Evolutionary conservation across 257 asterid genomes (phyloP), one percentile per base, ranked within the genome.

Genomic region (Gentiana macrophylla): DNA sequence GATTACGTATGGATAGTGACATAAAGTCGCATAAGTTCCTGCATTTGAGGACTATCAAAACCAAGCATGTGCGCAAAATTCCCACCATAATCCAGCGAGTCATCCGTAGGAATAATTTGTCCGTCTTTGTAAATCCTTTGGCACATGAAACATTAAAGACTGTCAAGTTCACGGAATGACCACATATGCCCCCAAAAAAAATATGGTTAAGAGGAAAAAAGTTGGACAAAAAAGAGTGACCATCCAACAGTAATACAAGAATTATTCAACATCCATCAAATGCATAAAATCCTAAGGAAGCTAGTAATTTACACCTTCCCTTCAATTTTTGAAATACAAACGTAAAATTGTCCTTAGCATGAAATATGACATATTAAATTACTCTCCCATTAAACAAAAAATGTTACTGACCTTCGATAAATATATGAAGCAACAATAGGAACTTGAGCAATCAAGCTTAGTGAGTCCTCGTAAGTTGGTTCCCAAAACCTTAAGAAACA

Each of bases 41-140:
- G 86, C 95, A 86, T 85, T 63, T 86, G 87, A 2, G 94, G 87
- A 74, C 74, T 83, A 72, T 76, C 80, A 72, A 80, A 91, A 43
- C 99, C 99, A 52, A 92, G 86, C 99, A 92, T 85, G 82, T 92
- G 94, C 8, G 99, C 81, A 6, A 92, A 92, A 69, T 92, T 92
- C 47, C 69, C 99, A 53, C 97, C 99, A 62, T 85, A 92, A 76
- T 92, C 99, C 61, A 92, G 81, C 72, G 93, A 81, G 63, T 88
- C 94, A 53, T 88, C 91, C 75, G 68, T 66, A 8, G 94, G 75
- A 71, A 84, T 78, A 57, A 76, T 70, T 77, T 81, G 74, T 56
- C 94, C 95, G 48, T 76, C 83, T 79, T 92, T 92, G 84, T 81
- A 92, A 49, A 88, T 75, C 83, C 99, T 92, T 74, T 74, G 73